A percentile compares a stretch with the other conserved stretches of the same genome.
These are phyloP conservation scores for Scenedesmus sp. DNA, from an alignment of 163 green algal genomes.

Conservation along the genomic window DNA sequence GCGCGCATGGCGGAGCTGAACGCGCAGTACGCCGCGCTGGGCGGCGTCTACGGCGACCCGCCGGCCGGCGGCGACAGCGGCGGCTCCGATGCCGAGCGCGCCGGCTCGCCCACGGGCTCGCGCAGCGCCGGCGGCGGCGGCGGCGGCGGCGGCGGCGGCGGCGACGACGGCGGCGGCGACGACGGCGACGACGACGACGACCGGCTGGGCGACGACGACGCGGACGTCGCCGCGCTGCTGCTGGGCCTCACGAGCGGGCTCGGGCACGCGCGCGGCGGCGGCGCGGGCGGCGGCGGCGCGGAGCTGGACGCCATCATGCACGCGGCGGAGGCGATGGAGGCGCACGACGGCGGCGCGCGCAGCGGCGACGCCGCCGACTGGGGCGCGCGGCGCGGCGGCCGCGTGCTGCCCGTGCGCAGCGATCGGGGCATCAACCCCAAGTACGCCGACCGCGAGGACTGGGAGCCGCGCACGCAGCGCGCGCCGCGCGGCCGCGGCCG, in stretches of 20 bases:
- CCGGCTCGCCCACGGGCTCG: background rate
- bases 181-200: background rate
- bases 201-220: conserved; percentile 17
- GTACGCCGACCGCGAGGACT: too few relatives aligned
- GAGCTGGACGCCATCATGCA: background rate
- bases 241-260: conserved; percentile 19
- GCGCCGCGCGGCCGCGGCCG: too few relatives aligned
- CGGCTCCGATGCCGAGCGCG: too few relatives aligned
- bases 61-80: background rate
- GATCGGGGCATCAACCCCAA: conserved; percentile 1
- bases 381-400: background rate
- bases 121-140: background rate
- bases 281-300: background rate
- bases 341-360: background rate
- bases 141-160: background rate
- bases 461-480: too few relatives aligned
- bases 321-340: background rate
- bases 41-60: background rate
- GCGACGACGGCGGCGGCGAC: background rate
- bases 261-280: background rate
- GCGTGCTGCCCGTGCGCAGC: background rate
- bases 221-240: conserved; percentile 36
- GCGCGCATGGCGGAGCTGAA: conserved; percentile 36
- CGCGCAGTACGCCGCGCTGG: conserved; percentile 19
- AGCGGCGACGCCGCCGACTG: background rate